Evolutionary conservation across 345 rosid species (phyloP), one percentile per base, ranked within the genome.

Genomic region (Populus tremula): DNA sequence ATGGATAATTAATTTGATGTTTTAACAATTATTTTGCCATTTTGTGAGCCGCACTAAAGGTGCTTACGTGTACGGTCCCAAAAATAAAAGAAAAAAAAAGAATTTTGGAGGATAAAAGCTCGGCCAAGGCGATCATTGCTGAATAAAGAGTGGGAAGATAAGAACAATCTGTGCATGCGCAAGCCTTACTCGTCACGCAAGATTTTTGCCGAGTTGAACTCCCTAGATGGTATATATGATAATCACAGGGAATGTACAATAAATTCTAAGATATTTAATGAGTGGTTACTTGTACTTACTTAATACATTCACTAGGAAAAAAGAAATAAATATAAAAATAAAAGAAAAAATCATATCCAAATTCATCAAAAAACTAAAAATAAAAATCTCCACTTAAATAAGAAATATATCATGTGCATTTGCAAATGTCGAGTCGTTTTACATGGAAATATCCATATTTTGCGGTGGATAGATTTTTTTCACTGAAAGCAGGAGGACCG

Each of bases 111-210:
- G 56, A 31, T 67, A 21, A 20, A 4, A 27, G 61, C 10, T 38
- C 11, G 71, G 80, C 20, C 38, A 36, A 78, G 20, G 27, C 66
- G 70, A 36, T 53, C 43, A 23, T 53, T 25, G 71, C 54, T 53
- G 66, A 66, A 8, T 35, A 8, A 29, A 59, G 64, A 5, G 67
- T 73, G 65, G 50, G 41, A 80, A 78, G 87, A 85, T 69, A 69
- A 82, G 88, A 76, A 85, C 82, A 80, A 82, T 41, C 64, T 73
- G 71, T 77, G 72, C 81, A 25, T 5, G 7, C 5, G 2, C 47
- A 27, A 71, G 0, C 1, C 59, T 71, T 67, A 69, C 67, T 72
- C 73, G 74, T 12, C 70, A 64, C 75, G 75, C 71, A 49, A 79
- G 68, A 71, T 78, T 71, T 10, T 73, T 77, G 62, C 80, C 69